These are phyloP conservation scores for Cladosporium cucumerinum DNA, from an alignment of 2,329 filamentous ascomycete genomes.

Conservation along the genomic window DNA sequence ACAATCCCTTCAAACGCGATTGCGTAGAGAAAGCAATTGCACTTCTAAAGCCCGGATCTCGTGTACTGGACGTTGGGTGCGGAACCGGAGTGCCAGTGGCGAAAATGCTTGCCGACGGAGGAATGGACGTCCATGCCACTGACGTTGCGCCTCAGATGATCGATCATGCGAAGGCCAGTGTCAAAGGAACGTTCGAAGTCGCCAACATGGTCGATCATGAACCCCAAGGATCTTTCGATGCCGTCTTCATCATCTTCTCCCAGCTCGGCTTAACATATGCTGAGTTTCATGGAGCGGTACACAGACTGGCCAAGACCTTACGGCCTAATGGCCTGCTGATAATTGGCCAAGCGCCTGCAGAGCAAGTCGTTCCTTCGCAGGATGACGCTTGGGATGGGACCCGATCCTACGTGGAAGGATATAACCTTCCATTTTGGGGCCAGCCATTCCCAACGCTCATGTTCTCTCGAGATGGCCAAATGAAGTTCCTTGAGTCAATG, in stretches of 20 bases:
- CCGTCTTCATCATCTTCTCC: conserved; percentile 33
- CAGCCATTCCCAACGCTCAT: conserved; percentile 17
- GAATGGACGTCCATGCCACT: conserved; percentile 29
- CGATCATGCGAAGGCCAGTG: conserved; percentile 21
- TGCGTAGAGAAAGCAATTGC: conserved; percentile 21
- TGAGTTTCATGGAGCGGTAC: conserved; percentile 26
- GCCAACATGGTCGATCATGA: conserved; percentile 29
- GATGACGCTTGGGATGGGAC: conserved; percentile 21
- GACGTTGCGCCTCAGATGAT: conserved; percentile 35
- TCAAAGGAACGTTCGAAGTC: conserved; percentile 25
- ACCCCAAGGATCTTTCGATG: conserved; percentile 25
- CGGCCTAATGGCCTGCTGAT: conserved; percentile 27
- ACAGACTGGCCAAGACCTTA: conserved; percentile 26
- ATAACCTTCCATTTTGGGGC: conserved; percentile 20
- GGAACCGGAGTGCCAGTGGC: conserved; percentile 34
- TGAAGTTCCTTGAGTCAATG: conserved; percentile 9
- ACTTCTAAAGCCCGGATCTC: conserved; percentile 18
- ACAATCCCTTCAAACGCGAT: conserved; percentile 29
- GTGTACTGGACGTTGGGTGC: conserved; percentile 29
- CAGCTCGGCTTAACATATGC: conserved; percentile 30
- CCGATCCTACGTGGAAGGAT: conserved; percentile 18
- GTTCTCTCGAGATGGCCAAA: conserved; percentile 19
- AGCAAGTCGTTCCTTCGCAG: conserved; percentile 22
- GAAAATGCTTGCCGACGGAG: conserved; percentile 28
- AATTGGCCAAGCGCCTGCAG: conserved; percentile 30